A percentile compares a stretch with the other conserved stretches of the same genome.
These are phyloP conservation scores for Mortierella sp. DNA, from an alignment of 371 early-diverging fungal species.

Conservation along the genomic window DNA sequence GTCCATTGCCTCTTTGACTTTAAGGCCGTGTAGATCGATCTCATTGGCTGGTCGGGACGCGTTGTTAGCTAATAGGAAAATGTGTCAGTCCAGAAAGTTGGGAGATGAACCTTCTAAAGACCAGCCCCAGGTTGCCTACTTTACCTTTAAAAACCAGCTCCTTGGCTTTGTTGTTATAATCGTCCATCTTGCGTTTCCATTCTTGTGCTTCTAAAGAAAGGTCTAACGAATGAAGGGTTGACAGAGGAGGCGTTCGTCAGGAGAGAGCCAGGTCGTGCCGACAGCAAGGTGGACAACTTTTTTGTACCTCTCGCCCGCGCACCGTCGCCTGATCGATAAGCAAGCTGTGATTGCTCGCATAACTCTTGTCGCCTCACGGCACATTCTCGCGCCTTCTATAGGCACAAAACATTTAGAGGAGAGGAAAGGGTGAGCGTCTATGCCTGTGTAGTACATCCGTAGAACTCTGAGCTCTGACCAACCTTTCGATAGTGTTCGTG, in stretches of 20 bases:
- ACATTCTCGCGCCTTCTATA: slow-evolving; percentile 29
- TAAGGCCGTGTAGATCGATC: slow-evolving; percentile 71
- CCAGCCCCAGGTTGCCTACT: too few relatives aligned
- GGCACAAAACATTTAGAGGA: neutral
- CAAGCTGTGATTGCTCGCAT: slow-evolving; percentile 21
- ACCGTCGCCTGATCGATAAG: slow-evolving; percentile 28
- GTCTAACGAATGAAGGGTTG: slow-evolving; percentile 34
- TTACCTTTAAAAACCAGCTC: slow-evolving; percentile 62
- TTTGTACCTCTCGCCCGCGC: slow-evolving; percentile 36
- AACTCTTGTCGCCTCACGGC: slow-evolving; percentile 20
- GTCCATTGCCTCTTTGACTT: slow-evolving; percentile 66
- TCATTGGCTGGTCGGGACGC: slow-evolving; percentile 57
- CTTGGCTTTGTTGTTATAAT: slow-evolving; percentile 63
- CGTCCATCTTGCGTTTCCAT: slow-evolving; percentile 63
- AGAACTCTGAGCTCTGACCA: neutral
- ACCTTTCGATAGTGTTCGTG: slow-evolving; percentile 29
- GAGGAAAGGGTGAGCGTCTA: neutral
- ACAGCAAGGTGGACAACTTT: neutral
- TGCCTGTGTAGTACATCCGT: neutral
- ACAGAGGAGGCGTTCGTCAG: neutral
- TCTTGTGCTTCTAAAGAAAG: slow-evolving; percentile 64
- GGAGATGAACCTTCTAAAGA: neutral
- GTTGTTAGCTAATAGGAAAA: slow-evolving; percentile 57
- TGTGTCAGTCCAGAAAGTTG: neutral
- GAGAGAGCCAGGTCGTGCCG: neutral